Evolutionary conservation across 768 basidiomycete genomes (phyloP).

Genomic region (Pisolithus tinctorius): DNA sequence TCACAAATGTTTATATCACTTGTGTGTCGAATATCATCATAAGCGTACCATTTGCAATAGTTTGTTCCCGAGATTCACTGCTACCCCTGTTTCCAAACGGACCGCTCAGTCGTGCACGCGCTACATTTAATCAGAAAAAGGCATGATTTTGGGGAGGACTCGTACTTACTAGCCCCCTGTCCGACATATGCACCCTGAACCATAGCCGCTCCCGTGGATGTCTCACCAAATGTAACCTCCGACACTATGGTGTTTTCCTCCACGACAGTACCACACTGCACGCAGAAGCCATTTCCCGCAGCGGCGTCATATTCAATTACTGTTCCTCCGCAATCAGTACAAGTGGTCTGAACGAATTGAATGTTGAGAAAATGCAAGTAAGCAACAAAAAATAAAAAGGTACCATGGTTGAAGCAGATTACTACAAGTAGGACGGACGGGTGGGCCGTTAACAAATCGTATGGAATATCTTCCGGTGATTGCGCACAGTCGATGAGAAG

Average conservation of each 20-base stretch:
- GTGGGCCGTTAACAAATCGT: too few relatives aligned
- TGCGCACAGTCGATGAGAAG: too few relatives aligned
- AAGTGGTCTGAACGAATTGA: conserved; percentile 41
- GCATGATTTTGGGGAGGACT: not conserved
- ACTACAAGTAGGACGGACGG: too few relatives aligned
- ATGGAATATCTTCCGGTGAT: too few relatives aligned
- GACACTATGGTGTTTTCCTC: conserved; percentile 93
- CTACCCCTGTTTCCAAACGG: conserved; percentile 76
- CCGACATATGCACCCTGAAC: conserved; percentile 92
- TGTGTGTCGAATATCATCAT: not conserved
- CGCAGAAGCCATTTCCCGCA: conserved; percentile 81
- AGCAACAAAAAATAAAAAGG: too few relatives aligned
- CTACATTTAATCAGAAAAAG: conserved; percentile 31
- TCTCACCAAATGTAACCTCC: conserved; percentile 95
- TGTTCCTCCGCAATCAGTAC: conserved; percentile 73
- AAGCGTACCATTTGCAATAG: conserved; percentile 74
- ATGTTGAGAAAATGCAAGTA: too few relatives aligned
- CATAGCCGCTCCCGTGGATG: conserved; percentile 85
- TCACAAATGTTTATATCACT: not conserved
- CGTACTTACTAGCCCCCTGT: conserved; percentile 77
- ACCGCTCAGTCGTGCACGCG: conserved; percentile 75
- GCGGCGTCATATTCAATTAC: conserved; percentile 82
- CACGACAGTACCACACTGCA: conserved; percentile 81
- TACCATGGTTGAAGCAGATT: conserved; percentile 11
- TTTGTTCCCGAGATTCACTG: conserved; percentile 83